Conservation (phyloP, 768 basidiomycete genomes). For the Russula ochroleuca region DNA sequence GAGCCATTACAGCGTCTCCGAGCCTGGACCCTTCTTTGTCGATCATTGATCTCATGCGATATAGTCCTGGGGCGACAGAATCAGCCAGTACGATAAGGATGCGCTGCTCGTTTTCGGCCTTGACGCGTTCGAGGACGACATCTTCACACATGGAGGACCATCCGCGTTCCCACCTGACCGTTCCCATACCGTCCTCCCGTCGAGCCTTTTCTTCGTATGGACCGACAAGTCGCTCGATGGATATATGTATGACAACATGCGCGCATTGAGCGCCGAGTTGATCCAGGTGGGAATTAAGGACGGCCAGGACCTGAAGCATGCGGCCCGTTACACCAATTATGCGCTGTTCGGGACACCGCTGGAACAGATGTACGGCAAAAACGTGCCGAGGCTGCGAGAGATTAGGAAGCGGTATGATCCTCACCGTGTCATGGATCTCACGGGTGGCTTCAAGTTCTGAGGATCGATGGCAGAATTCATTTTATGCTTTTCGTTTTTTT, state of each 20-base stretch:
- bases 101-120: too few relatives aligned
- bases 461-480: neutral
- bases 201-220: slow-evolving; percentile 42
- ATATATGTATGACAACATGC: neutral
- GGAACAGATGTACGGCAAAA: slow-evolving; percentile 46
- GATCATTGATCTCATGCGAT: too few relatives aligned
- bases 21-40: too few relatives aligned
- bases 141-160: too few relatives aligned
- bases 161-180: slow-evolving; percentile 17
- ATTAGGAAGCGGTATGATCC: slow-evolving; percentile 52
- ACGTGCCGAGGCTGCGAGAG: slow-evolving; percentile 39
- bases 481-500: too few relatives aligned
- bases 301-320: slow-evolving; percentile 38
- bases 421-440: slow-evolving; percentile 54
- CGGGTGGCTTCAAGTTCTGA: slow-evolving; percentile 55
- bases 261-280: slow-evolving; percentile 30
- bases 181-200: slow-evolving; percentile 11
- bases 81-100: too few relatives aligned
- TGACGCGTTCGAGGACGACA: too few relatives aligned
- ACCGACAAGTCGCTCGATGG: slow-evolving; percentile 36
- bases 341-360: slow-evolving; percentile 51
- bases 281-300: slow-evolving; percentile 41
- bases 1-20: neutral
- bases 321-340: slow-evolving; percentile 56
- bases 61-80: too few relatives aligned